Base-by-base conservation (phyloP, 1,284 basidiomycete species). In the Cutaneotrichosporon cutaneum region DNA sequence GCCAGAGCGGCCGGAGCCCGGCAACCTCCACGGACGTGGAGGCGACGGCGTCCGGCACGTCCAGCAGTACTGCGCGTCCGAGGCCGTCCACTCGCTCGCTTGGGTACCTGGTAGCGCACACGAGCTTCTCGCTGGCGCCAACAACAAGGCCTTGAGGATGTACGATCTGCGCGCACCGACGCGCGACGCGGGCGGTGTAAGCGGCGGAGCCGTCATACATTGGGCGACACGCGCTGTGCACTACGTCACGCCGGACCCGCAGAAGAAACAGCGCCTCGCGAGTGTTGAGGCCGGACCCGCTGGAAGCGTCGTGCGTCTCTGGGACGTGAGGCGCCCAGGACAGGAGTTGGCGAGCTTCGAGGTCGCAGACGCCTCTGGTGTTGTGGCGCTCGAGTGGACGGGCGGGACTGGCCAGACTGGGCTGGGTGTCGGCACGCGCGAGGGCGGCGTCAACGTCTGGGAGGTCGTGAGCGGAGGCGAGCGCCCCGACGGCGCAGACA, bases 41-140 rank as follows among this genome's bases (percentile, higher is more conserved):
- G n/a, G 32, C 33, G 54, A 56, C 42, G 26, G 36, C 16, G 54
- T 39, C 21, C 64, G 76, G n/a, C 75, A 73, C 42, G 67, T 80
- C 10, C 78, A 78, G 61, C 72, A 77, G 45, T 77, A 77, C 64
- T 77, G 76, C 57, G 68, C 75, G 4, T 70, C 70, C 8, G 78
- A 80, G 60, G 67, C 71, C 0, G 72, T 80, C 36, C 74, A 77
- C 54, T 66, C 69, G 13, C 64, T 77, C 5, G 65, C 74, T 9
- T 74, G 73, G 64, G 36, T 73, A 10, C 55, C 62, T 13, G 56
- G 48, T 3, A 61, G 64, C 11, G 50, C 65, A 22, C 56, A 67
- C 11, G 62, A 70, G 51, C 62, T 78, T 21, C 67, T 76, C 8
- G 75, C 72, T 0, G 73, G 72, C 0, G 68, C 74, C 0, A 73